phyloP scores from a whole-genome alignment of 805 yeast genomes.

The Lipomyces yamadae region DNA sequence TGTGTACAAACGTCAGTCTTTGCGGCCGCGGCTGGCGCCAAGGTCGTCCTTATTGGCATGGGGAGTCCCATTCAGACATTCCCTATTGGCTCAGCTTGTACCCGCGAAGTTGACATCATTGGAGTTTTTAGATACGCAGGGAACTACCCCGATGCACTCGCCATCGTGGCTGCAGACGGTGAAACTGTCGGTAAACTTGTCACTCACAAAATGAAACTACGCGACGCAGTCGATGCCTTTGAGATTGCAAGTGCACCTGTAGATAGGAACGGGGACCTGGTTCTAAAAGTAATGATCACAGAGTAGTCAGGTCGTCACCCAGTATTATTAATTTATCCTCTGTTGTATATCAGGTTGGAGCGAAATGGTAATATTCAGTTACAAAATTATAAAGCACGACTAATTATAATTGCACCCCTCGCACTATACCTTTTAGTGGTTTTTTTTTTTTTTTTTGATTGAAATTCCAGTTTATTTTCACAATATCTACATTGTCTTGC shows the following conservation, averaged over 20 bases:
- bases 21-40: slow-evolving; percentile 41
- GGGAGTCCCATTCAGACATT: slow-evolving; percentile 45
- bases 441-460: too few species aligned
- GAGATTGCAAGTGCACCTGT: slow-evolving; percentile 42
- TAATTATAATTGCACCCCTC: too few species aligned
- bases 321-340: slow-evolving; percentile 22
- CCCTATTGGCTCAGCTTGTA: slow-evolving; percentile 43
- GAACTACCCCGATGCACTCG: slow-evolving; percentile 42
- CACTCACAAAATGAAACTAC: slow-evolving; percentile 45
- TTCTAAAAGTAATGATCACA: slow-evolving; percentile 37
- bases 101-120: slow-evolving; percentile 44
- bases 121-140: slow-evolving; percentile 46
- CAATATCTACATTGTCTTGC: too few species aligned
- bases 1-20: slow-evolving; percentile 55
- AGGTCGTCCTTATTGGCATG: slow-evolving; percentile 43
- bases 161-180: slow-evolving; percentile 31
- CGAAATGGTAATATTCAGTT: not conserved
- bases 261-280: slow-evolving; percentile 44
- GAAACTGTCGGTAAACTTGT: slow-evolving; percentile 37
- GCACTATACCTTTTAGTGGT: too few species aligned
- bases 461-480: too few species aligned
- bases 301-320: not conserved
- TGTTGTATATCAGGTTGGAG: not conserved
- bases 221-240: slow-evolving; percentile 42
- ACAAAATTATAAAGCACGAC: not conserved